Evolutionary conservation across 208 protist species (phyloP).

Genomic region (Trypanosoma scelopori): DNA sequence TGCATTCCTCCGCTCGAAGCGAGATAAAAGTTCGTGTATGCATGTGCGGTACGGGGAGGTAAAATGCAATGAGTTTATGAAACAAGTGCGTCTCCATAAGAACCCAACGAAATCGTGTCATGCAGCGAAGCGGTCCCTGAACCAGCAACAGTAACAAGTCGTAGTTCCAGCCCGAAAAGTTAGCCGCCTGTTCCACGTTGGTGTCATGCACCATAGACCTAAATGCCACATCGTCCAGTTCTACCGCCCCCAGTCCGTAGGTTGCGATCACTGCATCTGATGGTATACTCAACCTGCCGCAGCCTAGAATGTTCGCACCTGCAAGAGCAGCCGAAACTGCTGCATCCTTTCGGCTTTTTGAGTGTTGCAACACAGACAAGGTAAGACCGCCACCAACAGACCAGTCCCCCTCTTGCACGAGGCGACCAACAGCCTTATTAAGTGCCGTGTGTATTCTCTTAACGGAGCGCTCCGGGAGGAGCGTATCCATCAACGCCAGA

Average conservation of each 20-base stretch:
- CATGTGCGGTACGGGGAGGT: constrained; percentile 38
- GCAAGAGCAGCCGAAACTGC: constrained; percentile 3
- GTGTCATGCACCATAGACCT: constrained; percentile 49
- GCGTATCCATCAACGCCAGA: constrained; percentile 86
- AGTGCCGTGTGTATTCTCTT: constrained; percentile 73
- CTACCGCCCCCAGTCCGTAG: constrained; percentile 32
- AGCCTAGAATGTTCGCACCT: constrained; percentile 2
- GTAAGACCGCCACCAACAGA: constrained; percentile 59
- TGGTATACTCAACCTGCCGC: constrained; percentile 6
- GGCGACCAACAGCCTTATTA: constrained; percentile 68
- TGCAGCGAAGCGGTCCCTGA: constrained; percentile 65
- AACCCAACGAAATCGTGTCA: constrained; percentile 43
- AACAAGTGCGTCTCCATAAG: constrained; percentile 47
- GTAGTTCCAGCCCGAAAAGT: constrained; percentile 60
- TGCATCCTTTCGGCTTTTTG: constrained; percentile 23
- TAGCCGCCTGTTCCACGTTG: constrained; percentile 42
- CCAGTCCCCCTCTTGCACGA: constrained; percentile 57
- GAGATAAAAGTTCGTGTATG: constrained; percentile 52
- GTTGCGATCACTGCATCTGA: constrained; percentile 11
- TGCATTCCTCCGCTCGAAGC: constrained; percentile 38
- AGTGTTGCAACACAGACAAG: constrained; percentile 56
- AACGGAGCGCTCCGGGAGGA: constrained; percentile 75
- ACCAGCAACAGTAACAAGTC: constrained; percentile 74
- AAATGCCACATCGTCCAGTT: constrained; percentile 70
- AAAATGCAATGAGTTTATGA: constrained; percentile 70